Evolutionary conservation across 306 rosid genomes (phyloP), one percentile per base, ranked within the genome.

Genomic region (Vicia faba): DNA sequence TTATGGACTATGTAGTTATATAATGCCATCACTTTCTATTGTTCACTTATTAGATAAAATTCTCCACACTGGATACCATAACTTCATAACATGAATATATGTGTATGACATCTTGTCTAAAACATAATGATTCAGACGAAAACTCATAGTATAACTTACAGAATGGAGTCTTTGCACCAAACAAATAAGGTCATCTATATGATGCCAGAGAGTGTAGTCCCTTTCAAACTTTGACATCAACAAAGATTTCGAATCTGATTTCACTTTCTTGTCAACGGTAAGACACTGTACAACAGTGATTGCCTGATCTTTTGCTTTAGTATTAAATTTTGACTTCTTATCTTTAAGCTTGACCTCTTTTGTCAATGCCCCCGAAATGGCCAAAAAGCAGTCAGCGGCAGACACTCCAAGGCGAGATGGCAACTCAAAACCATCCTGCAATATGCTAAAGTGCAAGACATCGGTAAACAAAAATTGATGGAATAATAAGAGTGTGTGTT

Each of bases 331-430:
- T 1, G 13, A 61, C 78, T 76, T 84, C 55, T 70, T 80, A 59
- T 67, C 72, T 38, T 75, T 77, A 82, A 75, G 75, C 61, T 71
- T 80, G 5, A 78, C 48, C 50, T 64, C 66, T 69, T 72, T 86
- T 10, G 86, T 77, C 49, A 89, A 64, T 25, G 92, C 86, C 73
- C 81, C 87, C 5, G 96, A 80, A 66, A 89, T 76, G 73, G 86
- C 63, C 77, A 89, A 64, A 59, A 89, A 57, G 78, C 98, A 89
- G 82, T 92, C 98, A 50, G 93, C 91, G 4, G 96, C 96, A 50
- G 88, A 85, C 63, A 89, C 85, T 16, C 89, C 84, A 54, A 92
- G 96, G 69, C 98, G 96, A 58, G 98, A 83, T 40, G 98, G 98
- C 65, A 92, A 76, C 79, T 92, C 96, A 83, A 81, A 89, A 61